Percentiles rank a stretch among this genome's conserved stretches.
phyloP scores from a whole-genome alignment of 179 eudicot genomes.

The Carnegiea gigantea region DNA sequence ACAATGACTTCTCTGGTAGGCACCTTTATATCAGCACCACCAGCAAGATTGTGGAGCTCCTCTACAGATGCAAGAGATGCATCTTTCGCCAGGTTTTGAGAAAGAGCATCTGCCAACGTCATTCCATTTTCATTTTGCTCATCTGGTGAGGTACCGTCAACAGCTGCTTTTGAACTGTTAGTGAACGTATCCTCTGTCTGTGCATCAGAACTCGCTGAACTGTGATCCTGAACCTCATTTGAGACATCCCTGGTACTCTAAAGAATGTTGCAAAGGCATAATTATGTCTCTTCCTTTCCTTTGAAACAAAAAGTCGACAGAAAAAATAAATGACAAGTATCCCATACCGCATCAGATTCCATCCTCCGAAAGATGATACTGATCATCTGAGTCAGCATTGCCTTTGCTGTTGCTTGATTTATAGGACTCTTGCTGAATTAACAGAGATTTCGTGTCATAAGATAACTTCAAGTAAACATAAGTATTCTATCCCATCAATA shows the following conservation, averaged over 20 bases:
- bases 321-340: conserved; percentile 7
- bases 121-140: conserved; percentile 54
- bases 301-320: conserved; percentile 11
- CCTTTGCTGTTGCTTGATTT: conserved; percentile 97
- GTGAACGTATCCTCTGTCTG: conserved; percentile 39
- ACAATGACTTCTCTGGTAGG: conserved; percentile 6
- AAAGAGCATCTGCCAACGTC: conserved; percentile 58
- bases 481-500: neutral
- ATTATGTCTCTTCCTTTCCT: conserved; percentile 10
- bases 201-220: conserved; percentile 41
- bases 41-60: conserved; percentile 91
- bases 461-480: conserved; percentile 11
- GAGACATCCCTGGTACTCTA: conserved; percentile 38
- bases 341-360: conserved; percentile 82
- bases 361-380: conserved; percentile 89
- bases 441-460: conserved; percentile 20
- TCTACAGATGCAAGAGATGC: conserved; percentile 76
- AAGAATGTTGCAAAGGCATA: conserved; percentile 18
- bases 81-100: conserved; percentile 48
- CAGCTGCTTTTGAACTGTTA: conserved; percentile 37
- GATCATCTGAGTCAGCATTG: conserved; percentile 98
- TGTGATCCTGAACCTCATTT: conserved; percentile 42
- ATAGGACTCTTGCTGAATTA: conserved; percentile 84
- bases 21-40: conserved; percentile 98
- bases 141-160: conserved; percentile 44